A percentile compares a stretch with the other conserved stretches of the same genome.
phyloP scores from a whole-genome alignment of 192 early-diverging fungal species.

The Podila epigama region DNA sequence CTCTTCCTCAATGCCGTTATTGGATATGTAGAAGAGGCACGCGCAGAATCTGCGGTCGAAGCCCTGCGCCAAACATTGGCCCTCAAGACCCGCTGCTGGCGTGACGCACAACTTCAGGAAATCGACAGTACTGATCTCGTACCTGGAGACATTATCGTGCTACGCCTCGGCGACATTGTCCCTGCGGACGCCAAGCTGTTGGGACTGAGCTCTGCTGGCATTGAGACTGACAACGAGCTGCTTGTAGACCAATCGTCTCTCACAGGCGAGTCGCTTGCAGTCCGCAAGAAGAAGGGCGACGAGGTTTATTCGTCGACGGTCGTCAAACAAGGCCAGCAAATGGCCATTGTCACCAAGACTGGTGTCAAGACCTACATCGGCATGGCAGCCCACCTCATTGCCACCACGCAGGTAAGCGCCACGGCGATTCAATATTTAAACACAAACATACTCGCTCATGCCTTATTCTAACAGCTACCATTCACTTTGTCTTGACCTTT shows the following conservation, averaged over 20 bases:
- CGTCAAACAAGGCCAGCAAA: conserved; percentile 78
- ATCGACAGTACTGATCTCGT: conserved; percentile 62
- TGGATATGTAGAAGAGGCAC: conserved; percentile 75
- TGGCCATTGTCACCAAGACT: conserved; percentile 75
- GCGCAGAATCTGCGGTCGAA: conserved; percentile 75
- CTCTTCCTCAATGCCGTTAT: conserved; percentile 73
- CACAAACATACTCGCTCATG: too few species aligned
- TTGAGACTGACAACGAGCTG: conserved; percentile 57
- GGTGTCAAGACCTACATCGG: conserved; percentile 79
- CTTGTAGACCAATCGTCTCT: conserved; percentile 77
- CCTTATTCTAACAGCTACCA: too few species aligned
- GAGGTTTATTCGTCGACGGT: conserved; percentile 74
- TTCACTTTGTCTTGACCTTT: too few species aligned
- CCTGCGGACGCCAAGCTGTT: conserved; percentile 72
- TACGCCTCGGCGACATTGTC: conserved; percentile 80
- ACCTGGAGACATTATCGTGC: conserved; percentile 75
- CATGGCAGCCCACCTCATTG: conserved; percentile 73
- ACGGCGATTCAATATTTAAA: too few species aligned
- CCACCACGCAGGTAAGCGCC: conserved; percentile 55
- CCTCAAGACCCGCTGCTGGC: conserved; percentile 66
- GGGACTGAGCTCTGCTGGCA: conserved; percentile 59
- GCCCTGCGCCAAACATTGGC: conserved; percentile 77
- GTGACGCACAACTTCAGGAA: conserved; percentile 59
- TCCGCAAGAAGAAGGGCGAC: conserved; percentile 60
- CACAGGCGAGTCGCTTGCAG: conserved; percentile 80